Evolutionary conservation across 1,284 basidiomycete genomes (phyloP), one percentile per base, ranked within the genome.

Genomic region (Volvariella surrecta): DNA sequence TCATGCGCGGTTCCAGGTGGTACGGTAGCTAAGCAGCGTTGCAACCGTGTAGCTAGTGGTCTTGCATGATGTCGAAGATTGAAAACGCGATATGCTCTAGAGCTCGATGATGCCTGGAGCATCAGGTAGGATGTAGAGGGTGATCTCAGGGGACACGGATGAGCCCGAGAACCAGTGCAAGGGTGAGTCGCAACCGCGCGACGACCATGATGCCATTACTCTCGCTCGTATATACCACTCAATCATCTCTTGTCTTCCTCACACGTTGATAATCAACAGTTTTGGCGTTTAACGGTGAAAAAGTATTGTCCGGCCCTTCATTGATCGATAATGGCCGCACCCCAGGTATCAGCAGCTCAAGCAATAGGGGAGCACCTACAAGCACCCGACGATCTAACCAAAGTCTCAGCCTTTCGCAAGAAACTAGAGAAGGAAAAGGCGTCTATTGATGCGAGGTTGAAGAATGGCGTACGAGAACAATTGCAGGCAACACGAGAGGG

Each of bases 341-440:
- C 69, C n/a, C 70, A 73, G 31, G 72, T 79, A n/a, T 84, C 84
- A 44, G 85, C 86, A 24, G 82, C 86, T 0, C 86, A 89, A 58
- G 82, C 84, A 21, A 75, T 89, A 38, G 86, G 86, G 47, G 89
- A 93, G 67, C 83, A 89, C 56, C 73, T 94, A 2, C 89, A 93
- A 53, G 87, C 89, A 20, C 93, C 94, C 1, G 93, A 98, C 60
- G 95, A 98, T 64, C 81, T 98, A 39, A 71, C 82, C 56, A 98
- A 98, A 66, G 79, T 98, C 39, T 71, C 79, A 2, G 80, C 89
- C 1, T 90, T 92, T 56, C 81, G 91, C 48, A 95, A 94, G 71
- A 96, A 96, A 60, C 75, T 98, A 20, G 84, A 93, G 63, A 96
- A 95, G 64, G 95, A 99, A 67, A 95, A 96, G 63, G 82, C 90